Conservation (phyloP, 306 rosid species). For the Ormosia semicastrata region DNA sequence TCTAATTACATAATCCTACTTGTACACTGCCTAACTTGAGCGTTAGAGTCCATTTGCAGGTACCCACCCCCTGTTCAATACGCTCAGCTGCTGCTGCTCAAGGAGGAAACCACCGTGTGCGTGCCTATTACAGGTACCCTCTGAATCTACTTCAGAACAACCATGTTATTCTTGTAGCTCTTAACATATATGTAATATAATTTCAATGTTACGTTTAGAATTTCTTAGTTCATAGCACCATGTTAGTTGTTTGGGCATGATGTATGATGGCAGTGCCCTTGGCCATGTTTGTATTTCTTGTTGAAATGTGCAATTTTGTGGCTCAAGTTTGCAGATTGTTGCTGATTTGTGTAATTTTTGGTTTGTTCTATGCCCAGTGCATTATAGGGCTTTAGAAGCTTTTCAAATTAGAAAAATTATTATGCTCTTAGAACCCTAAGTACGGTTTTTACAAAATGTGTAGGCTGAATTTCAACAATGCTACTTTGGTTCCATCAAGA, state of each 20-base stretch:
- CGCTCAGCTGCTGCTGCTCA: too few relatives aligned
- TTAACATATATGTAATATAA: too few relatives aligned
- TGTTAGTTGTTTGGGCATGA: neutral
- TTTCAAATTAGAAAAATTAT: neutral
- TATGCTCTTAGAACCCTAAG: constrained; percentile 5
- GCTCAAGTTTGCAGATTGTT: neutral
- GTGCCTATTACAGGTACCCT: too few relatives aligned
- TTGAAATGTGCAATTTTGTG: neutral
- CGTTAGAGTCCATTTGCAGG: too few relatives aligned
- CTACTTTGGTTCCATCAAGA: neutral
- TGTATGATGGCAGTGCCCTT: neutral
- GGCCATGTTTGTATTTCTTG: neutral
- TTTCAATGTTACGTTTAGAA: too few relatives aligned
- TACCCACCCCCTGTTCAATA: too few relatives aligned
- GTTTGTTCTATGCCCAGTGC: neutral
- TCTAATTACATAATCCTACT: too few relatives aligned
- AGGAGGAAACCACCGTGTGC: too few relatives aligned
- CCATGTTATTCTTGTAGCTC: too few relatives aligned
- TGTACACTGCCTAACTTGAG: too few relatives aligned
- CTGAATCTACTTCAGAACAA: too few relatives aligned
- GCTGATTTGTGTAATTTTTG: neutral
- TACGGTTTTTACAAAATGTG: neutral
- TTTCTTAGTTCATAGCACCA: too few relatives aligned
- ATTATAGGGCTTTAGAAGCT: neutral
- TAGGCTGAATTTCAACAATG: neutral